These are phyloP conservation scores for Thermothielavioides terrestris DNA, from an alignment of 495 filamentous ascomycete species.

Conservation along the genomic window DNA sequence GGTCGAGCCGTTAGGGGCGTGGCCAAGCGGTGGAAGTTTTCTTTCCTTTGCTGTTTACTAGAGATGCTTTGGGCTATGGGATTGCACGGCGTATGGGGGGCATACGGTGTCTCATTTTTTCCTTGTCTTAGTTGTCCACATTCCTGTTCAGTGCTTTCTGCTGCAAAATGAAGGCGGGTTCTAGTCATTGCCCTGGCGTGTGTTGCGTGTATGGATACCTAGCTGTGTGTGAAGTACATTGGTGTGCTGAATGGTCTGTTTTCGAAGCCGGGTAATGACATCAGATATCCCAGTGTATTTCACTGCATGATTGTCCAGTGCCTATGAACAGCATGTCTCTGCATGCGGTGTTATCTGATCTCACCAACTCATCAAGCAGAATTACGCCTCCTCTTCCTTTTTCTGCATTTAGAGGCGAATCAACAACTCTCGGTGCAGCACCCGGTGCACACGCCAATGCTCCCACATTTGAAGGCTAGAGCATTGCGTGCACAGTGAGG, in stretches of 20 bases:
- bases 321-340: too few species aligned
- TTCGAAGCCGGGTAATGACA: neutral
- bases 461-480: too few species aligned
- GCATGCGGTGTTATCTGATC: too few species aligned
- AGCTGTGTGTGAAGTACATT: too few species aligned
- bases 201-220: conserved; percentile 3
- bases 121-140: neutral
- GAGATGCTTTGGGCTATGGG: conserved; percentile 12
- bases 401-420: neutral
- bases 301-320: too few species aligned
- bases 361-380: too few species aligned
- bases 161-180: neutral
- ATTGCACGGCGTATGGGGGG: conserved; percentile 13
- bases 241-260: too few species aligned
- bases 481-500: too few species aligned
- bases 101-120: conserved; percentile 4
- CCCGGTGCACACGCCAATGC: too few species aligned
- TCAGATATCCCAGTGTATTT: too few species aligned
- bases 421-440: too few species aligned
- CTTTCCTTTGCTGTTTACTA: conserved; percentile 1
- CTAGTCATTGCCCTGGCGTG: neutral
- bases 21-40: neutral
- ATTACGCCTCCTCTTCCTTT: neutral
- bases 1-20: neutral
- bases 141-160: neutral